phyloP scores from a whole-genome alignment of 768 basidiomycete species.

The Termitomyces eurrhizus region DNA sequence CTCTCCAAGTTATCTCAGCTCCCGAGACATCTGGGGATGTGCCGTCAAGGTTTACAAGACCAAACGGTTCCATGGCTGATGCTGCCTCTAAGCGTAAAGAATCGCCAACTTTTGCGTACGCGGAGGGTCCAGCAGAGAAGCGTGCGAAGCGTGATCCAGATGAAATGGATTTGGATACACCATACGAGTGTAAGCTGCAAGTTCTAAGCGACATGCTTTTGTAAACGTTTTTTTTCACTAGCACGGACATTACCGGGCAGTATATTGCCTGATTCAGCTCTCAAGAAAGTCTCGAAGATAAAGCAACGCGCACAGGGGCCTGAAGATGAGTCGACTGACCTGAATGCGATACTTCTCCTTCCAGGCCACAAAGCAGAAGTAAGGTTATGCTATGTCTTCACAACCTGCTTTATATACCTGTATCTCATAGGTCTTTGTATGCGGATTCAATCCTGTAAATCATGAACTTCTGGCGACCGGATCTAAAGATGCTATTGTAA shows the following conservation, averaged over 20 bases:
- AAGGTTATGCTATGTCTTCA: neutral
- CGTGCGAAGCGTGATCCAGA: conserved; percentile 50
- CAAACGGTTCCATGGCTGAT: conserved; percentile 22
- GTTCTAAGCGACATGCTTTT: conserved; percentile 2
- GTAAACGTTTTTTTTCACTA: neutral
- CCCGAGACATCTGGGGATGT: conserved; percentile 8
- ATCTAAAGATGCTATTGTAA: conserved; percentile 73
- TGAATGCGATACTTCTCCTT: conserved; percentile 42
- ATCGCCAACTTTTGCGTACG: conserved; percentile 32
- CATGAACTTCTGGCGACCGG: conserved; percentile 66
- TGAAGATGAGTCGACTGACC: conserved; percentile 38
- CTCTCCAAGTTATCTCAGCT: conserved; percentile 11
- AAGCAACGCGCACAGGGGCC: conserved; percentile 37
- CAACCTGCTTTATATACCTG: neutral
- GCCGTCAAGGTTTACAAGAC: conserved; percentile 10
- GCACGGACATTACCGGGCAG: neutral
- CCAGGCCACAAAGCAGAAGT: conserved; percentile 64
- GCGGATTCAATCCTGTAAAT: conserved; percentile 70
- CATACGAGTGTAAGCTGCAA: conserved; percentile 25
- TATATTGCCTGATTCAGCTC: neutral
- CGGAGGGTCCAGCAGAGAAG: conserved; percentile 58
- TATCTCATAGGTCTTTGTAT: conserved; percentile 66
- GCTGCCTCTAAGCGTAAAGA: conserved; percentile 48
- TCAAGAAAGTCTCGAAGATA: conserved; percentile 27
- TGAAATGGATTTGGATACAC: conserved; percentile 43